Base-by-base conservation (phyloP, 805 yeast species). In the Ogataea methanolica region DNA sequence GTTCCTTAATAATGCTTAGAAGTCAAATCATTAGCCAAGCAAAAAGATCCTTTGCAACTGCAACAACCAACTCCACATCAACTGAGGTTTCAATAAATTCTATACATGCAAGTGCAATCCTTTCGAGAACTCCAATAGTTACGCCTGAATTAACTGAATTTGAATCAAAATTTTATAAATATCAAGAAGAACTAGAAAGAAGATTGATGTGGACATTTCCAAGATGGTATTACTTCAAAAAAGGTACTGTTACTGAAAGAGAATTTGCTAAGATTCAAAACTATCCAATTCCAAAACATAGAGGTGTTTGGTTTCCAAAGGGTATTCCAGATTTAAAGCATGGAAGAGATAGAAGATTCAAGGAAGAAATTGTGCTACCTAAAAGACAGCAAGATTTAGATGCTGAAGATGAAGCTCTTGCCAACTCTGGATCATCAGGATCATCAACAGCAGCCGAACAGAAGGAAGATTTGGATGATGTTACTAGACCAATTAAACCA, bases 121-220 rank as follows among this genome's bases (percentile, higher is more conserved):
- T 92, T 40, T 82, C 94, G 38, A 78, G 99, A 68, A 76, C 74
- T 36, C 99, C 99, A 29, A 74, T 94, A 35, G 80, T 94, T 41
- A 88, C 96, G 2, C 84, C 87, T 11, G 92, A 87, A 50, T 70
- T 83, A 45, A 73, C 84, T 9, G 78, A 73, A 47, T 85, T 92
- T 57, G 97, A 89, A 58, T 61, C 72, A 50, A 81, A 82, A 44
- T 94, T 84, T 67, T 88, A 85, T 63, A 72, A 80, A 45, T 94
- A 94, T 65, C 96, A 91, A 67, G 79, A 81, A 44, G 96, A 88
- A 65, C 74, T 94, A 46, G 91, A 90, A 73, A 83, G 83, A 61
- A 78, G 98, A 59, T 74, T 94, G 56, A 90, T 91, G 96, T 90
- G 97, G 96, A 90, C 98, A 0, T 94, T 94, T 67, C 98, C 99